Conservation (phyloP, 2,329 filamentous ascomycete genomes). For the Ascochyta rabiei region DNA sequence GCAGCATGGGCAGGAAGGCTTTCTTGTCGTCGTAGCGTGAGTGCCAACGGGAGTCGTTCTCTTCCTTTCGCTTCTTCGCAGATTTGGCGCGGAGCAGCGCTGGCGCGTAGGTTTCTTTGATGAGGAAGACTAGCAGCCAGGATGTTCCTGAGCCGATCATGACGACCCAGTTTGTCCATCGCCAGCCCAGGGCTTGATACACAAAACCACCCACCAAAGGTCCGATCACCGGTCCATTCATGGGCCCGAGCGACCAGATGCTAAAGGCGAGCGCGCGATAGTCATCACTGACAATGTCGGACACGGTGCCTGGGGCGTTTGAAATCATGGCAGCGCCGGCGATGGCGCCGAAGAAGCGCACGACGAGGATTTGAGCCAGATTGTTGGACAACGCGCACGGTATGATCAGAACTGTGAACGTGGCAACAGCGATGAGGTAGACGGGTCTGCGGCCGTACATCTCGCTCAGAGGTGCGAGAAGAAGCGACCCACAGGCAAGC, state of each 20-base stretch:
- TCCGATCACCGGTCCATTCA: conserved; percentile 70
- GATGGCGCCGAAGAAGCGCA: conserved; percentile 75
- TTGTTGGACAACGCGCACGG: conserved; percentile 74
- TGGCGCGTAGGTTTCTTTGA: conserved; percentile 79
- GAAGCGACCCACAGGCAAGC: conserved; percentile 71
- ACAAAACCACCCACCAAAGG: conserved; percentile 83
- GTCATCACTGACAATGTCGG: conserved; percentile 82
- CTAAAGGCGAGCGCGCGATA: conserved; percentile 82
- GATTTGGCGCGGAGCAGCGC: conserved; percentile 77
- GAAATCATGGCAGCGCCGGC: conserved; percentile 81
- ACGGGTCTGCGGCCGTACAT: conserved; percentile 71
- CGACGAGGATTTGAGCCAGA: conserved; percentile 70
- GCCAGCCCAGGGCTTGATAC: conserved; percentile 79
- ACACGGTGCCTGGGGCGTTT: conserved; percentile 81
- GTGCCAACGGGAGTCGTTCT: conserved; percentile 74
- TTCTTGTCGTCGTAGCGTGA: conserved; percentile 81
- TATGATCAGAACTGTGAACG: conserved; percentile 72
- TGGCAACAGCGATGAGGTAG: conserved; percentile 68
- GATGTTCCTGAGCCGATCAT: conserved; percentile 70
- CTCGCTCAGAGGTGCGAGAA: conserved; percentile 76
- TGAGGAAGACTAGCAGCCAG: conserved; percentile 60
- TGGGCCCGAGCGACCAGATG: conserved; percentile 81
- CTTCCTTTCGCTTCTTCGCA: conserved; percentile 69
- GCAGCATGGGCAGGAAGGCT: conserved; percentile 70
- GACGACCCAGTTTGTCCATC: conserved; percentile 78